A percentile compares a stretch with the other conserved stretches of the same genome.
phyloP scores from a whole-genome alignment of 352 stramenopile species.

The Halophytophthora batemanensis region DNA sequence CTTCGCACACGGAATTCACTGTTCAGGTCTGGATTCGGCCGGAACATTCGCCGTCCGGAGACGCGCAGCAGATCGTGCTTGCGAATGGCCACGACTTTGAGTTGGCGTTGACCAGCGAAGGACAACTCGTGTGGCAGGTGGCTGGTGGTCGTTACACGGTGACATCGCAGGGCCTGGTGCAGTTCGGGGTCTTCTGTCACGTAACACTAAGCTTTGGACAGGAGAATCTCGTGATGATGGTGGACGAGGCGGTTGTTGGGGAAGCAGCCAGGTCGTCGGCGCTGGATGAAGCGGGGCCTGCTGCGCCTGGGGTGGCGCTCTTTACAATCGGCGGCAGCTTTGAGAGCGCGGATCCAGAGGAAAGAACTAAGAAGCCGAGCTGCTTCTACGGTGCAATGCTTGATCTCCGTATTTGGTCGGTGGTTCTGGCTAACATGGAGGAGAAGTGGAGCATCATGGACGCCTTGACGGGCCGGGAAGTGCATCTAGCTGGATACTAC shows the following conservation, averaged over 20 bases:
- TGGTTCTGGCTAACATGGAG: constrained; percentile 22
- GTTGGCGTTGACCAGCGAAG: constrained; percentile 34
- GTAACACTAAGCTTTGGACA: constrained; percentile 52
- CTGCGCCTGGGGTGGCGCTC: constrained; percentile 27
- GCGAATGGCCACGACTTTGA: constrained; percentile 62
- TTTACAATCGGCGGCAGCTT: constrained; percentile 52
- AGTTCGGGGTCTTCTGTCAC: constrained; percentile 56
- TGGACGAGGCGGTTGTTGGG: constrained; percentile 43
- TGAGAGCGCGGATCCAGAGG: constrained; percentile 24
- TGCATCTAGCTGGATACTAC: constrained; percentile 65
- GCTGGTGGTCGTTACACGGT: constrained; percentile 34
- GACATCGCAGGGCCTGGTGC: constrained; percentile 32
- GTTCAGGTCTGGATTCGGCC: constrained; percentile 70
- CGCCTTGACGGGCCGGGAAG: constrained; percentile 37
- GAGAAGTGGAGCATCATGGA: constrained; percentile 28
- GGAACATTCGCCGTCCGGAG: constrained; percentile 12
- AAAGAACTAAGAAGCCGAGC: constrained; percentile 18
- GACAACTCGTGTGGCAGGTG: constrained; percentile 54
- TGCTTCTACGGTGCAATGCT: constrained; percentile 67
- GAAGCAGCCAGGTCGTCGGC: constrained; percentile 24
- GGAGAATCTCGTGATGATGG: constrained; percentile 32
- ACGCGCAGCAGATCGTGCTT: constrained; percentile 46
- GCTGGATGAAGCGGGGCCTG: constrained; percentile 21
- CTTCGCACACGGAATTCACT: constrained; percentile 49
- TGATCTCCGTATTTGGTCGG: constrained; percentile 71